phyloP scores from a whole-genome alignment of 176 grass and related monocot genomes.

The Thinopyrum elongatum region DNA sequence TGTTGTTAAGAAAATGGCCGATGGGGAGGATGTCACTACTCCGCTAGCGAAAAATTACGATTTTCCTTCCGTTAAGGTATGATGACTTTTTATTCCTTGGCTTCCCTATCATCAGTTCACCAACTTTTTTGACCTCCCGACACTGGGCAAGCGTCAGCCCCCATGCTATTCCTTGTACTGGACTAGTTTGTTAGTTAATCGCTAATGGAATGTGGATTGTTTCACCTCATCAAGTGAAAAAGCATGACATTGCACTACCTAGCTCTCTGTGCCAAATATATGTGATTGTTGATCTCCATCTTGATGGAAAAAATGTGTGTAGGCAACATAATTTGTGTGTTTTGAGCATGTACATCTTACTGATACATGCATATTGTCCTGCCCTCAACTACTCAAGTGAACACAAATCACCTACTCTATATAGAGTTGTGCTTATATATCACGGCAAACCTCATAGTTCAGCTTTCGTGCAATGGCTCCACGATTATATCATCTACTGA shows the following conservation, averaged over 20 bases:
- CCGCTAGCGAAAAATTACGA: too few species aligned
- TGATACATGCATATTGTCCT: not conserved
- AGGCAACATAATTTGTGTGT: not conserved
- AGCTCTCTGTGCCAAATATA: not conserved
- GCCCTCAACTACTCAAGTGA: not conserved
- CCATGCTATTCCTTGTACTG: too few species aligned
- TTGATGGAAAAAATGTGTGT: not conserved
- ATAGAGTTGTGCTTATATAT: not conserved
- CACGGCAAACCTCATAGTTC: not conserved
- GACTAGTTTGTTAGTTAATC: too few species aligned
- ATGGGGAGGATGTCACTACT: too few species aligned
- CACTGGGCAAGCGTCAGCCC: too few species aligned
- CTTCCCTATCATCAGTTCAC: too few species aligned
- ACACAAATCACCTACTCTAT: not conserved
- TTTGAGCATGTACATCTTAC: not conserved
- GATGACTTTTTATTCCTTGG: too few species aligned
- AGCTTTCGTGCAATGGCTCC: not conserved
- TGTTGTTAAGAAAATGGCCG: too few species aligned
- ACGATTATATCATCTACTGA: not conserved
- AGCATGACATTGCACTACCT: not conserved
- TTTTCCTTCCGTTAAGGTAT: too few species aligned
- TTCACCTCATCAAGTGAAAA: not conserved
- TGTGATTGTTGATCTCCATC: not conserved
- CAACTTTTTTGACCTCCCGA: too few species aligned
- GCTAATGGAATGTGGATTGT: not conserved